Evolutionary conservation across 73 alveolate genomes (phyloP).

Genomic region (Paramecium pentaurelia): DNA sequence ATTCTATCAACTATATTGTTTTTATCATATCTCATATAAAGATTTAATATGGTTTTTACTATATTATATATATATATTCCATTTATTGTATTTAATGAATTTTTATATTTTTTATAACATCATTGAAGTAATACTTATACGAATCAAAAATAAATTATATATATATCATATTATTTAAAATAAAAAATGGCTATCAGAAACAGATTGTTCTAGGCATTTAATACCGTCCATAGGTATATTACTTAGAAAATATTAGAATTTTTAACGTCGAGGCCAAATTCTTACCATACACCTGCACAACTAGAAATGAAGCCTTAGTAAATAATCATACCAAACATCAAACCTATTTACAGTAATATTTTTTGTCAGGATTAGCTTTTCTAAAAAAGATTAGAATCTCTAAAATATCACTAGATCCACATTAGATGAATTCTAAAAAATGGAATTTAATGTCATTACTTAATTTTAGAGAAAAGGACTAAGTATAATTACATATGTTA

Average conservation of each 20-base stretch:
- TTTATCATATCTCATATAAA: too few species aligned
- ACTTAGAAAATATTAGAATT: not conserved
- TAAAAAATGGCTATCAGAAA: slow-evolving; percentile 36
- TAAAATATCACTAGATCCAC: not conserved
- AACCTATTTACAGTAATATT: not conserved
- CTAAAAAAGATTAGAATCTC: not conserved
- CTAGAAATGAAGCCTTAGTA: slow-evolving; percentile 1
- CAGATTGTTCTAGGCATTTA: not conserved
- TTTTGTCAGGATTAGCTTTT: not conserved
- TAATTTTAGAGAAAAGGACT: not conserved
- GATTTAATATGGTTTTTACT: too few species aligned
- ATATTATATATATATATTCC: too few species aligned
- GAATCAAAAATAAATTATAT: not conserved
- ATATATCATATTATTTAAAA: not conserved
- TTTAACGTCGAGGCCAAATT: not conserved
- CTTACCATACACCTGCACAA: not conserved
- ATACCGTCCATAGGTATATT: not conserved
- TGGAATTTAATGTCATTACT: not conserved
- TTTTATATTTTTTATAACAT: too few species aligned
- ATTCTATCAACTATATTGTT: too few species aligned
- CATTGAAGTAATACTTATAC: not conserved
- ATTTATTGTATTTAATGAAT: too few species aligned
- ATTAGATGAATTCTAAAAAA: slow-evolving; percentile 15
- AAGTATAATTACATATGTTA: not conserved
- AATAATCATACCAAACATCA: not conserved